These are phyloP conservation scores for Trichoderma harzianum DNA, from an alignment of 2,329 filamentous ascomycete species.

Conservation along the genomic window DNA sequence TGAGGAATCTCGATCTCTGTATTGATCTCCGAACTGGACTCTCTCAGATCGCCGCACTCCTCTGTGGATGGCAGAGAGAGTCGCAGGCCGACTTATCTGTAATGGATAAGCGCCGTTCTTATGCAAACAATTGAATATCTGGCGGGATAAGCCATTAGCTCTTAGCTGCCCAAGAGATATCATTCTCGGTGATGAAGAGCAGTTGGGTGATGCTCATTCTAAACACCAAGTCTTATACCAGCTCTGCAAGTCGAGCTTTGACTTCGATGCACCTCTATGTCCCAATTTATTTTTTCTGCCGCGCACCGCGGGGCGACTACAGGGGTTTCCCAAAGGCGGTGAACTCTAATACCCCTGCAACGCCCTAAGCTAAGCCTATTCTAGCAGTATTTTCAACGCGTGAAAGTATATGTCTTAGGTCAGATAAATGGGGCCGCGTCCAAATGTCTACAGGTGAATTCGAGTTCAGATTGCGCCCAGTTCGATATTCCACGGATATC, in stretches of 20 bases:
- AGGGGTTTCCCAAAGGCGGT: constrained; percentile 23
- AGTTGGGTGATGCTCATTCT: not conserved
- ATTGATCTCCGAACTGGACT: constrained; percentile 27
- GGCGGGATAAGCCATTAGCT: constrained; percentile 23
- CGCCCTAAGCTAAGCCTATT: not conserved
- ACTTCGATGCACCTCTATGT: not conserved
- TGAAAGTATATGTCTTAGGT: not conserved
- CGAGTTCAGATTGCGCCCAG: not conserved
- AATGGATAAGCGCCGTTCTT: not conserved
- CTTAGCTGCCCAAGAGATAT: constrained; percentile 25
- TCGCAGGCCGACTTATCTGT: constrained; percentile 28
- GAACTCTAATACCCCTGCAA: constrained; percentile 6
- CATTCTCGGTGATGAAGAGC: constrained; percentile 27
- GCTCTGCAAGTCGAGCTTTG: not conserved
- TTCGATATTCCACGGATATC: not conserved
- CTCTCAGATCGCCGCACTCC: constrained; percentile 55
- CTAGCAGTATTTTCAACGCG: not conserved
- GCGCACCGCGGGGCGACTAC: not conserved
- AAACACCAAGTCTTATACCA: not conserved
- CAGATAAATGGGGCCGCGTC: constrained; percentile 1
- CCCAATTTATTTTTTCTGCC: constrained; percentile 28
- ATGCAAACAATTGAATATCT: constrained; percentile 18
- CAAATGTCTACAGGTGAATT: not conserved
- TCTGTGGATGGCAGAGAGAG: constrained; percentile 65
- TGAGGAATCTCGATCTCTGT: constrained; percentile 16